Conservation (phyloP, 371 early-diverging fungal species). For the Apophysomyces ossiformis region DNA sequence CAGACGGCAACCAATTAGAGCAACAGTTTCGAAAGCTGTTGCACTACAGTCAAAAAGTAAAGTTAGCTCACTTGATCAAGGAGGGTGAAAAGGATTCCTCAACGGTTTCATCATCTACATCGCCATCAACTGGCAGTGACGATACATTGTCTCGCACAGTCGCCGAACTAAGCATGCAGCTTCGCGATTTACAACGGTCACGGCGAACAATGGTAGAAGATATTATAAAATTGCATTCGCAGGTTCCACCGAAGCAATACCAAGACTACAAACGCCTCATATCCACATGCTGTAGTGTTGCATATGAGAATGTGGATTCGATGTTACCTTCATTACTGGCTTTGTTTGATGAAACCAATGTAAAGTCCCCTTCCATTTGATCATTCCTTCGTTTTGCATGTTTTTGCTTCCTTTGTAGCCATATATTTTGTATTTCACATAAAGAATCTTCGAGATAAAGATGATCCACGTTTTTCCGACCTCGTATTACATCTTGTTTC, state of each 20-base stretch:
- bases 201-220: conserved; percentile 28
- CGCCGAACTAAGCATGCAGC: conserved; percentile 11
- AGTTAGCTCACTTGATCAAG: conserved; percentile 11
- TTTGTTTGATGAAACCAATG: conserved; percentile 38
- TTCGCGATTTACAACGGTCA: conserved; percentile 16
- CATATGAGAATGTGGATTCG: conserved; percentile 52
- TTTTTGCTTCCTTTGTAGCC: too few relatives aligned
- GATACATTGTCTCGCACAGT: conserved; percentile 7
- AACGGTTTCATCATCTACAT: background rate
- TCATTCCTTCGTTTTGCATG: background rate
- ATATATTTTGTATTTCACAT: too few relatives aligned
- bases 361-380: background rate
- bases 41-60: conserved; percentile 23
- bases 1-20: conserved; percentile 13
- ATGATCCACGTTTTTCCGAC: too few relatives aligned
- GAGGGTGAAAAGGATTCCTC: conserved; percentile 12
- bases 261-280: conserved; percentile 55
- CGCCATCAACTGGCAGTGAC: background rate
- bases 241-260: conserved; percentile 39
- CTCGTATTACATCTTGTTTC: too few relatives aligned
- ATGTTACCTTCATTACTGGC: conserved; percentile 48
- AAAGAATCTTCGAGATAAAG: too few relatives aligned
- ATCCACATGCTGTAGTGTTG: conserved; percentile 52
- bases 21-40: conserved; percentile 19
- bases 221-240: conserved; percentile 24